Evolutionary conservation across 2,329 filamentous ascomycete genomes (phyloP), one percentile per base, ranked within the genome.

Genomic region (Talaromyces rugulosus): DNA sequence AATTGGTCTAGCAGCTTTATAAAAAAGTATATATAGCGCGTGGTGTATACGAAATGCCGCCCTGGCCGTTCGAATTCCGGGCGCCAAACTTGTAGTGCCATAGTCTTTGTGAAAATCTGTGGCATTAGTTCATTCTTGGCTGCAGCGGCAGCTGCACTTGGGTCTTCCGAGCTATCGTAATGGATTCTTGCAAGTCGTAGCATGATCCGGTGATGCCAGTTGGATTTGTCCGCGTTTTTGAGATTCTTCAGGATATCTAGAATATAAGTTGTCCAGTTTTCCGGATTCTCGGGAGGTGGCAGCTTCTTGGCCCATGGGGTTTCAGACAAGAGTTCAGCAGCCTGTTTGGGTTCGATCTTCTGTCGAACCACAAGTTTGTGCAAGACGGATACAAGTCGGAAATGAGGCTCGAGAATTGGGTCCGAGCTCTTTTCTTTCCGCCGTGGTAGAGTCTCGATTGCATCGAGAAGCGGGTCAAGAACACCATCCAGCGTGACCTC

Each of bases 1-100:
- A 93, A 83, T 57, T 91, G 85, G 50, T 89, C 85, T 6, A 96
- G 81, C 7, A 96, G 80, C 60, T 85, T 82, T 12, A 91, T 86
- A 75, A 96, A 91, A 71, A 95, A 95, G 18, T 87, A 87, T 1
- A 92, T 89, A 70, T 97, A 97, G 65, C 90, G 88, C 56, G 91
- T 87, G 0, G 92, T 96, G 73, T 95, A 97, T 42, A 96, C 92
- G 70, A 96, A 95, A 73, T 97, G 93, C 18, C 93, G 86, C 0
- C 93, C 93, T 0, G 92, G 82, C 27, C 88, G 82, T 73, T 97
- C 93, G 54, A 90, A 87, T 66, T 96, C 93, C 42, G 93, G 95
- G 68, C 93, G 94, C 93, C 93, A 97, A 4, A 97, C 92, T 71
- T 96, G 94, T 74, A 96, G 88, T 1, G 90, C 89, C 89, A 96